These are phyloP conservation scores for Phaeoacremonium minimum DNA, from an alignment of 2,329 filamentous ascomycete species.

Conservation along the genomic window DNA sequence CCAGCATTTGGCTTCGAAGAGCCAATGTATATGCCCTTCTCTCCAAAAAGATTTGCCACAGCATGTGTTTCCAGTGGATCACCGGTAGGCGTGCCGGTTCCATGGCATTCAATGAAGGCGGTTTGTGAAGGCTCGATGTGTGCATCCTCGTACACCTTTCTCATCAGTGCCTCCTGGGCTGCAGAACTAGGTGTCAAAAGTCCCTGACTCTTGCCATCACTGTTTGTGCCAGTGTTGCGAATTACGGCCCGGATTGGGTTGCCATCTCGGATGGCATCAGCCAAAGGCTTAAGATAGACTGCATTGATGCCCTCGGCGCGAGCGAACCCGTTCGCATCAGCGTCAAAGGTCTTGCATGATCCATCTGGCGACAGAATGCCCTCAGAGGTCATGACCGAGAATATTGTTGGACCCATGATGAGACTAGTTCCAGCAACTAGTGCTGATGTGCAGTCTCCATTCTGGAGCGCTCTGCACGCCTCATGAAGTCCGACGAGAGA, in stretches of 20 bases:
- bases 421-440: conserved; percentile 27
- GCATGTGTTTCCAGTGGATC: conserved; percentile 29
- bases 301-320: conserved; percentile 42
- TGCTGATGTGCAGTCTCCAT: conserved; percentile 19
- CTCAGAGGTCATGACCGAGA: conserved; percentile 21
- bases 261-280: conserved; percentile 39
- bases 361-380: conserved; percentile 28
- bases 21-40: conserved; percentile 19
- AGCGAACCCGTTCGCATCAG: conserved; percentile 43
- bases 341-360: conserved; percentile 31
- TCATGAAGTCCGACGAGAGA: conserved; percentile 23
- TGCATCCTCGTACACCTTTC: conserved; percentile 21
- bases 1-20: conserved; percentile 34
- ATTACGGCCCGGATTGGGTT: conserved; percentile 37
- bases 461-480: conserved; percentile 21
- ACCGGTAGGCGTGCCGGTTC: conserved; percentile 27
- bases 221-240: conserved; percentile 27
- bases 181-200: conserved; percentile 31
- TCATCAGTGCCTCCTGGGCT: conserved; percentile 26
- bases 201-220: conserved; percentile 36
- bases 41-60: conserved; percentile 22
- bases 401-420: conserved; percentile 20
- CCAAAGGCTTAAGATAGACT: conserved; percentile 40
- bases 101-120: conserved; percentile 27
- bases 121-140: conserved; percentile 19